Base-by-base conservation (phyloP, 495 filamentous ascomycete genomes). In the Aspergillus conjunctus region DNA sequence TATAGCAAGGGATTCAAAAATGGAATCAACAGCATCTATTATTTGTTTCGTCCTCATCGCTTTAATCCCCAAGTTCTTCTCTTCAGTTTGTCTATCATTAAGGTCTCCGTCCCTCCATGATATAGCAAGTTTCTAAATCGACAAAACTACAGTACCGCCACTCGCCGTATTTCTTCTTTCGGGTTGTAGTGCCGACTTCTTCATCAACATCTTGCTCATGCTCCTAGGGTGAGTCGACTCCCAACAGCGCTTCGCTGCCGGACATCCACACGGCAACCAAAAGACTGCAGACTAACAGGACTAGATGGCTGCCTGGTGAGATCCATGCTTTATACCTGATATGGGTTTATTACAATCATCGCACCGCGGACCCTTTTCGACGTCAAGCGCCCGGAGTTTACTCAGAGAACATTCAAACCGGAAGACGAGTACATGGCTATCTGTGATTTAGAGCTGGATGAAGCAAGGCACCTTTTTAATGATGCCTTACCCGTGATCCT, bases 251-350 rank as follows among this genome's bases (percentile, higher is more conserved):
- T 55, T 53, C 58, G 21, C 22, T n/a, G 21, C n/a, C 46, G 49
- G 45, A 7, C 37, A 21, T 37, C 34, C 34, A 37, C 34, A 37
- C 8, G 8, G n/a, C 7, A 21, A 18, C 17, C 20, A 48, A 18
- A n/a, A 14, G 10, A 22, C 20, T 4, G 26, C 31, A 51, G 17
- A 9, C 21, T 45, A 32, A 52, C 57, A 11, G 31, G 7, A 10
- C 15, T 33, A 91, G 89, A 3, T 89, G 87, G 65, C 71, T 94
- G 56, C 91, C 91, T 1, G 90, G 90, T 7, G 87, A 93, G 63
- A 83, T 96, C 26, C 93, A 97, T 69, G 93, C 91, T 7, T 96
- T 95, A 77, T 98, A 97, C 68, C 65, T 97, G 57, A 87, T 92
- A 74, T 96, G 91, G 66, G 82, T 95, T 51, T 97, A 94, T 70